Percentiles rank a stretch among this genome's conserved stretches.
Evolutionary conservation across 129 eudicot species (phyloP).

Genomic region (Apium graveolens): DNA sequence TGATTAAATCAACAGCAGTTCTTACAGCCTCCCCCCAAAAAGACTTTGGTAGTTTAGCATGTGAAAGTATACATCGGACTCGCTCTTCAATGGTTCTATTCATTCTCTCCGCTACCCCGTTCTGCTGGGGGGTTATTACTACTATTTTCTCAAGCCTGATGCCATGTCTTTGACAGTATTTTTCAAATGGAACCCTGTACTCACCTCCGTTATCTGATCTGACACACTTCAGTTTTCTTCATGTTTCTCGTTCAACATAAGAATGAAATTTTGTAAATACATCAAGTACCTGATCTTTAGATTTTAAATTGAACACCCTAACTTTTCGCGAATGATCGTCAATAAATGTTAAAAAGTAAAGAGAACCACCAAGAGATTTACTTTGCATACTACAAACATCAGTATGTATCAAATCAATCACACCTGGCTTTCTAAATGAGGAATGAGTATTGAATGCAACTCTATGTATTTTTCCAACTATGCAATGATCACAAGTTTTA

Average conservation of each 20-base stretch:
- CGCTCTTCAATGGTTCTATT: conserved; percentile 9
- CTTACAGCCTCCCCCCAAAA: conserved; percentile 1
- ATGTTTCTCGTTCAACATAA: conserved; percentile 13
- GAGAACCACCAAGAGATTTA: conserved; percentile 1
- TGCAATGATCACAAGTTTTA: background rate
- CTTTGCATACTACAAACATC: background rate
- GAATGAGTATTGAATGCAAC: background rate
- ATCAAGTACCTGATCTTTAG: conserved; percentile 16
- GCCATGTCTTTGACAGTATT: background rate
- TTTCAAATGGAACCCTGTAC: conserved; percentile 5
- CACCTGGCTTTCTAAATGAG: background rate
- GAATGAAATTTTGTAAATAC: conserved; percentile 17
- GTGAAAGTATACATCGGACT: background rate
- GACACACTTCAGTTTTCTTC: conserved; percentile 6
- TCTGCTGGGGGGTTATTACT: background rate
- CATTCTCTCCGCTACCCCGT: conserved; percentile 15
- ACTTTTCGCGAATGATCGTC: conserved; percentile 23
- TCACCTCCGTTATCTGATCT: conserved; percentile 7
- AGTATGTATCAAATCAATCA: background rate
- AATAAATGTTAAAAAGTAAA: conserved; percentile 21
- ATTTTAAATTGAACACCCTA: conserved; percentile 14
- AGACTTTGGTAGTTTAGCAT: background rate
- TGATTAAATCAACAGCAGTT: background rate
- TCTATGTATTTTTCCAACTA: background rate
- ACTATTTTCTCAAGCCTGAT: background rate